Conservation (phyloP, 139 green algal genomes). For the Ettlia oleoabundans region DNA sequence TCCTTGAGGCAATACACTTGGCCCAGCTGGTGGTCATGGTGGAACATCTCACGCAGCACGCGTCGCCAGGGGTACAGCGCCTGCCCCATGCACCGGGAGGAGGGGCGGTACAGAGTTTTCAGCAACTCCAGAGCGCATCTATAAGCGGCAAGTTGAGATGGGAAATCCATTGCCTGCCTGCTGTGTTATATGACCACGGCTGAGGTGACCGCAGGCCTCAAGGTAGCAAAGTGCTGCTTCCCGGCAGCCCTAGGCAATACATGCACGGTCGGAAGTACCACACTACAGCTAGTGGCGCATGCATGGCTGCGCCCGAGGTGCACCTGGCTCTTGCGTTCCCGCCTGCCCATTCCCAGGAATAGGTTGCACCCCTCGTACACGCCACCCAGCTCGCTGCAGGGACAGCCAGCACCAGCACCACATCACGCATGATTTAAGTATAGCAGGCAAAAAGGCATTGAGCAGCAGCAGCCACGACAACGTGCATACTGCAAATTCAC, state of each 20-base stretch:
- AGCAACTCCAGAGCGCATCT: not conserved
- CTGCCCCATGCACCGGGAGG: constrained; percentile 30
- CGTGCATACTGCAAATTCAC: not conserved
- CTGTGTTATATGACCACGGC: too few species aligned
- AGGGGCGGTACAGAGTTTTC: not conserved
- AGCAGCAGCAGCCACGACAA: not conserved
- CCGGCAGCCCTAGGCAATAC: too few species aligned
- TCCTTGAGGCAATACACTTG: constrained; percentile 36
- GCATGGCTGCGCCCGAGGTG: not conserved
- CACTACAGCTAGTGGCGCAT: too few species aligned
- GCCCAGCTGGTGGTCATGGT: constrained; percentile 38
- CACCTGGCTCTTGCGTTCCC: constrained; percentile 65
- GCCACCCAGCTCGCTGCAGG: constrained; percentile 48
- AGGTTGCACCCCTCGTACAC: constrained; percentile 57
- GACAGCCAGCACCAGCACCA: too few species aligned
- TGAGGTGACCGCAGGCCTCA: too few species aligned
- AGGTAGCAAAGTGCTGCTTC: too few species aligned
- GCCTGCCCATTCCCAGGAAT: constrained; percentile 57
- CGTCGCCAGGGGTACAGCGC: constrained; percentile 64
- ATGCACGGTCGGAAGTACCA: too few species aligned
- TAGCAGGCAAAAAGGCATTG: too few species aligned
- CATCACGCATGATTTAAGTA: too few species aligned
- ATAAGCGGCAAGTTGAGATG: too few species aligned
- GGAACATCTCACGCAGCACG: constrained; percentile 64
- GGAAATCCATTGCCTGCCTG: too few species aligned